Evolutionary conservation across 306 rosid species (phyloP), one percentile per base, ranked within the genome.

Genomic region (Lathyrus sativus): DNA sequence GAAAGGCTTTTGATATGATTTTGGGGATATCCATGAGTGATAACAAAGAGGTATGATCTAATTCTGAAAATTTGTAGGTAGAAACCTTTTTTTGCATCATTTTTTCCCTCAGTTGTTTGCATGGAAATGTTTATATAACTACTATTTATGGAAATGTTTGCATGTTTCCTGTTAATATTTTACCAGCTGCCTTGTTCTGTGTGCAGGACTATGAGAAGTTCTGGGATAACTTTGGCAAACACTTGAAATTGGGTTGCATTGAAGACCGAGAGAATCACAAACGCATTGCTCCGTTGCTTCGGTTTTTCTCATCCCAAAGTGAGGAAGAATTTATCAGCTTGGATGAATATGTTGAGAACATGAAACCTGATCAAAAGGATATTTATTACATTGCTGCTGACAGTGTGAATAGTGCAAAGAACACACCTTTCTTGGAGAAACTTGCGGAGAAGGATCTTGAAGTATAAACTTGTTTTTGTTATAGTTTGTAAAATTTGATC

Each of bases 211-310:
- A 95, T 78, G 99, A 87, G 31, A 91, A 76, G 73, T 95, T 95
- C 72, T 95, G 95, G 90, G 97, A 95, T 17, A 95, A 87, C 78
- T 95, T 88, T 74, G 99, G 99, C 72, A 95, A 95, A 72, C 84
- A 83, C 81, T 59, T 95, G 83, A 95, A 95, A 81, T 70, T 95
- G 78, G 99, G 99, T 67, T 95, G 99, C 80, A 90, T 95, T 76
- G 99, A 95, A 79, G 99, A 95, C 82, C 92, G 87, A 41, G 99
- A 88, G 70, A 95, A 95, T 73, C 97, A 95, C 87, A 95, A 95
- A 73, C 96, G 99, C 29, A 79, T 90, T 81, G 99, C 91, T 60
- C 99, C 97, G 0, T 74, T 95, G 83, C 99, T 95, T 51, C 88
- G 99, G 35, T 95, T 95, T 81, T 84, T 78, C 87, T 88, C 99